Conservation (phyloP, 176 grass and related monocot genomes). For the Tuctoria greenei region DNA sequence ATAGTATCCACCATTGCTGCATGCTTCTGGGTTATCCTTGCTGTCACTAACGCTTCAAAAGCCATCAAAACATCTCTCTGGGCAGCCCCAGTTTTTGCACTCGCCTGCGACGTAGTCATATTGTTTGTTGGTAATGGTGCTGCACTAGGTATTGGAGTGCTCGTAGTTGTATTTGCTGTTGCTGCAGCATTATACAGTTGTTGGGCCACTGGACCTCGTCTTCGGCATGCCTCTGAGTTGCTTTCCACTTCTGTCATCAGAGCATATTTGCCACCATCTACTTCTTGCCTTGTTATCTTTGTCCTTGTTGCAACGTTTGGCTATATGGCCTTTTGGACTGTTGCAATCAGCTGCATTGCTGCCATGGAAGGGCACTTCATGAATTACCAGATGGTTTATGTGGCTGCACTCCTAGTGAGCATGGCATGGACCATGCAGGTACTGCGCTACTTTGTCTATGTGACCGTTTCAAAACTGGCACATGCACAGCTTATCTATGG, state of each 20-base stretch:
- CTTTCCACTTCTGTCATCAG: conserved; percentile 49
- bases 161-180: conserved; percentile 54
- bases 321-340: conserved; percentile 77
- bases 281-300: conserved; percentile 45
- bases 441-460: conserved; percentile 58
- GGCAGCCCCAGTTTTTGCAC: conserved; percentile 58
- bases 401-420: conserved; percentile 65
- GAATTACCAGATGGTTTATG: conserved; percentile 53
- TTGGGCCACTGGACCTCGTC: conserved; percentile 65
- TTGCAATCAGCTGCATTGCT: conserved; percentile 66
- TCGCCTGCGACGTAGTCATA: conserved; percentile 59
- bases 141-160: conserved; percentile 59
- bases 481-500: conserved; percentile 55
- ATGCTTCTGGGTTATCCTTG: conserved; percentile 58
- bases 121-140: conserved; percentile 51
- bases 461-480: conserved; percentile 65
- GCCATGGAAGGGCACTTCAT: conserved; percentile 53
- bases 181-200: conserved; percentile 65
- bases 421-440: conserved; percentile 90
- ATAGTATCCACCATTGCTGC: conserved; percentile 48
- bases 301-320: conserved; percentile 55
- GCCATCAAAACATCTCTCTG: conserved; percentile 77
- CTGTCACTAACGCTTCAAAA: conserved; percentile 44
- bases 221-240: conserved; percentile 60
- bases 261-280: conserved; percentile 43